Percentiles rank a stretch among this genome's conserved stretches.
Conservation (phyloP, 2,329 filamentous ascomycete genomes). For the Cercospora sojina region DNA sequence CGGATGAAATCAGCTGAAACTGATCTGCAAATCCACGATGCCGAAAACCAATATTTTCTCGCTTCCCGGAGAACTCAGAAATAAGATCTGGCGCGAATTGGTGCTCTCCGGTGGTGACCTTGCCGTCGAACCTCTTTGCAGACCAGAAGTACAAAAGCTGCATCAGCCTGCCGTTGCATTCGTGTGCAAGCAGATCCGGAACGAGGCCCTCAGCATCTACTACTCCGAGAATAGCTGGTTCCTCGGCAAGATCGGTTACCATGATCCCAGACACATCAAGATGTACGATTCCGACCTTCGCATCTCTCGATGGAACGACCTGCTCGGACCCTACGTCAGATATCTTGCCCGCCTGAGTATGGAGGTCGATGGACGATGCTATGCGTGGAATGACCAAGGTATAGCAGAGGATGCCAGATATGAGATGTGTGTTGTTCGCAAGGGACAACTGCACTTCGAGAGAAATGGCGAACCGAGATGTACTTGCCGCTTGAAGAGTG, state of each 20-base stretch:
- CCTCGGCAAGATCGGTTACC: slow-evolving; percentile 26
- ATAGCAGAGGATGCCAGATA: slow-evolving; percentile 20
- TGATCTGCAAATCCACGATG: neutral
- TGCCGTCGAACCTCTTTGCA: slow-evolving; percentile 23
- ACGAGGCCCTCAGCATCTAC: slow-evolving; percentile 26
- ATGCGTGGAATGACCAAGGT: slow-evolving; percentile 22
- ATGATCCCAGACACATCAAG: slow-evolving; percentile 16
- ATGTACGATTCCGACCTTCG: slow-evolving; percentile 25
- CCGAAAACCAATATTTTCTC: slow-evolving; percentile 2
- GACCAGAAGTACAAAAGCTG: slow-evolving; percentile 12
- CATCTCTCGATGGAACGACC: slow-evolving; percentile 16
- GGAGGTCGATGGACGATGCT: slow-evolving; percentile 24
- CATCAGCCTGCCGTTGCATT: slow-evolving; percentile 23
- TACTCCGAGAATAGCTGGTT: slow-evolving; percentile 27
- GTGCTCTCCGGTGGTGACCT: slow-evolving; percentile 10
- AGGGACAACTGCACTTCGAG: slow-evolving; percentile 20
- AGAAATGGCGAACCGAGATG: slow-evolving; percentile 23
- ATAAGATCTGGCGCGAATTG: slow-evolving; percentile 21
- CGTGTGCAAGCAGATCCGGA: slow-evolving; percentile 20
- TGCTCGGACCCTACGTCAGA: slow-evolving; percentile 16
- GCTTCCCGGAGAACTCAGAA: slow-evolving; percentile 23
- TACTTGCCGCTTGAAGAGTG: slow-evolving; percentile 21
- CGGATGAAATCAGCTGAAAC: neutral
- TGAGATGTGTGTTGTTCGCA: slow-evolving; percentile 18
- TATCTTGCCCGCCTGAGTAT: slow-evolving; percentile 19